Evolutionary conservation across 2,329 filamentous ascomycete species (phyloP), one percentile per base, ranked within the genome.

Genomic region (Ilyonectria sp.): DNA sequence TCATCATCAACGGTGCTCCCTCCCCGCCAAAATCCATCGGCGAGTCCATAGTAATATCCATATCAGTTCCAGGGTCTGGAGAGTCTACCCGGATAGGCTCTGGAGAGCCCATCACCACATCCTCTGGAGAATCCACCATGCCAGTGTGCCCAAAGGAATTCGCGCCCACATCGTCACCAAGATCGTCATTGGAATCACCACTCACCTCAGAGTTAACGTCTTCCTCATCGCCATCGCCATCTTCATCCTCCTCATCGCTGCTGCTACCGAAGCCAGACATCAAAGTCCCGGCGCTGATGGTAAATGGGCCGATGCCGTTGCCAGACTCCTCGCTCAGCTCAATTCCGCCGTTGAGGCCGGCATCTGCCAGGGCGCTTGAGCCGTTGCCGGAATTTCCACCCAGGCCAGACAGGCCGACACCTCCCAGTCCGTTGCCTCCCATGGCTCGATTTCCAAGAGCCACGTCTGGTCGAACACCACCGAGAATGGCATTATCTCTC

Each of bases 401-500:
- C 5, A 88, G 79, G 23, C 85, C 82, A 4, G 82, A 83, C 8
- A 88, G 77, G 8, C 86, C 86, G 54, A 86, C 84, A 4, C 84
- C 84, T 6, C 83, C 84, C 4, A 89, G 78, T 23, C 85, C 80
- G 37, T 73, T 83, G 59, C 82, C 82, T 3, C 84, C 83, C 74
- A 87, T 81, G 58, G 91, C 90, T 63, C 95, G 89, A 76, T 94
- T 93, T 47, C 92, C 94, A 74, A 97, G 89, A 23, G 93, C 93
- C 79, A 97, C 92, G 74, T 98, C 96, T 1, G 96, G 96, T 68
- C 96, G 90, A 11, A 98, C 95, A 6, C 96, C 96, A 53, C 96
- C 96, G 6, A 99, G 90, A 60, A 98, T 97, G n/a, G 96, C 96
- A 78, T 99, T 99, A 78, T 99, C 96, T 69, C 95, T 90, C 82